Evolutionary conservation across 2,329 filamentous ascomycete species (phyloP).

Genomic region (Sporothrix globosa): DNA sequence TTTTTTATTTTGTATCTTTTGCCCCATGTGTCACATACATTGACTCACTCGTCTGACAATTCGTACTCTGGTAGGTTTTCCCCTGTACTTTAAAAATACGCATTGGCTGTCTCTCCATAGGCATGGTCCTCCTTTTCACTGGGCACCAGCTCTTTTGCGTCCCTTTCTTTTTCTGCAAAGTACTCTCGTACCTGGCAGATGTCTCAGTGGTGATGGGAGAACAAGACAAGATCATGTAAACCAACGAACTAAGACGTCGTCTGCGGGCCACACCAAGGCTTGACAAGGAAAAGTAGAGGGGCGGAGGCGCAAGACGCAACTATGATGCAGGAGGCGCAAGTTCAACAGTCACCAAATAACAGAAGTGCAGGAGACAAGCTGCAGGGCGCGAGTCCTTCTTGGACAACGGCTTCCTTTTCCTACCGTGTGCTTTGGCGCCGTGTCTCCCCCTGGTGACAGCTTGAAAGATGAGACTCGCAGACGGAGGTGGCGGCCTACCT

Average conservation of each 20-base stretch:
- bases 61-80: neutral
- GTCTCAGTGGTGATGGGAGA: conserved; percentile 18
- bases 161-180: conserved; percentile 23
- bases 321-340: conserved; percentile 19
- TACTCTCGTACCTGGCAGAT: conserved; percentile 23
- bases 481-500: neutral
- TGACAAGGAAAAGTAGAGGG: neutral
- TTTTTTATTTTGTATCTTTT: neutral
- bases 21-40: neutral
- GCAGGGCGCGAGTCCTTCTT: conserved; percentile 8
- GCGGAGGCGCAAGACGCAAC: conserved; percentile 11
- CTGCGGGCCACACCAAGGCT: conserved; percentile 5
- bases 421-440: conserved; percentile 6
- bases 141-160: neutral
- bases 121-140: neutral
- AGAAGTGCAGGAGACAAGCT: neutral
- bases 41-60: neutral
- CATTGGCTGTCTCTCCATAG: neutral
- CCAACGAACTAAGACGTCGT: neutral
- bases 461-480: conserved; percentile 6
- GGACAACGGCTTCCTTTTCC: neutral
- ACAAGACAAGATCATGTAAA: neutral
- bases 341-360: neutral
- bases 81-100: conserved; percentile 1
- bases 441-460: neutral